These are phyloP conservation scores for Pyricularia sp. DNA, from an alignment of 2,329 filamentous ascomycete species.

Conservation along the genomic window DNA sequence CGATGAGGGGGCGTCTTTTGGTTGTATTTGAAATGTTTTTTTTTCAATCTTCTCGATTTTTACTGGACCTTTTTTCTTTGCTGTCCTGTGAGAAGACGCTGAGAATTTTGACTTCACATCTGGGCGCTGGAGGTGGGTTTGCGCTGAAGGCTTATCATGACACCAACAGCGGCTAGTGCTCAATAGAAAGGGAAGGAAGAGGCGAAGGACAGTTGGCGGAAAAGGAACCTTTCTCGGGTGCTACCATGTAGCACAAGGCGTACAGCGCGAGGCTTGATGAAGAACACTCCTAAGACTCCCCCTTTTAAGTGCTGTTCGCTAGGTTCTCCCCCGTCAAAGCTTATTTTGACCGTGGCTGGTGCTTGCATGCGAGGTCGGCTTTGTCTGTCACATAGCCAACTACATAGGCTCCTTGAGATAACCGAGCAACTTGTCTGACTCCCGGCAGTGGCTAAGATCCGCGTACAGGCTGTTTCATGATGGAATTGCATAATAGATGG, in stretches of 20 bases:
- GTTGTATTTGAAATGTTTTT: not conserved
- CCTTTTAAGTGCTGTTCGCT: not conserved
- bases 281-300: not conserved
- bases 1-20: not conserved
- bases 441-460: too few relatives aligned
- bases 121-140: not conserved
- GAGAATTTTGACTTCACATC: not conserved
- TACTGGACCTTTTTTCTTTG: too few relatives aligned
- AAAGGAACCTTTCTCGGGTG: not conserved
- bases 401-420: too few relatives aligned
- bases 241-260: not conserved
- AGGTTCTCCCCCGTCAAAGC: not conserved
- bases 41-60: too few relatives aligned
- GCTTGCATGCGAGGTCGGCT: not conserved
- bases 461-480: not conserved
- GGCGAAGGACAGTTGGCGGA: not conserved
- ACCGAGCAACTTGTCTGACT: too few relatives aligned
- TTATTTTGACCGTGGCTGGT: not conserved
- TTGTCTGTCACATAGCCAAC: not conserved
- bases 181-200: not conserved
- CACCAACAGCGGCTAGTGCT: not conserved
- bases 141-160: not conserved
- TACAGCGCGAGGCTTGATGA: not conserved
- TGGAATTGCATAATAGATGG: not conserved
- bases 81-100: not conserved